A percentile compares a stretch with the other conserved stretches of the same genome.
These are phyloP conservation scores for Ganoderma lingzhi DNA, from an alignment of 1,284 basidiomycete genomes.

Conservation along the genomic window DNA sequence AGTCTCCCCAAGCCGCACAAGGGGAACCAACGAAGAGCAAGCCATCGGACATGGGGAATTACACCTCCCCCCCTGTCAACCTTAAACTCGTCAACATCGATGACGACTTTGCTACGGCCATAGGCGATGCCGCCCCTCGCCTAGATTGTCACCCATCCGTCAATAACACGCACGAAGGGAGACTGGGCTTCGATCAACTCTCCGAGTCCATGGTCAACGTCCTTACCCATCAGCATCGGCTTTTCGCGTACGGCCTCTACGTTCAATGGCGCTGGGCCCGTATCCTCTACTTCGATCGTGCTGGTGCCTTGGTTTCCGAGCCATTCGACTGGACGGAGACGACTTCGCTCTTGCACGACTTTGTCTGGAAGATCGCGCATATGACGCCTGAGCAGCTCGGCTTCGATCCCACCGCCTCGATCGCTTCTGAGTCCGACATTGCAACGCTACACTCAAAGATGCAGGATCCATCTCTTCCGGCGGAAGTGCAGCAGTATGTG, in stretches of 20 bases:
- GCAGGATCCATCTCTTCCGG: background rate
- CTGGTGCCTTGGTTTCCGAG: conserved; percentile 15
- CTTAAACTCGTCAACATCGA: too few species aligned
- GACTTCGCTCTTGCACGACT: conserved; percentile 7
- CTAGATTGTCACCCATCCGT: too few species aligned
- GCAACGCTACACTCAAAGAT: background rate
- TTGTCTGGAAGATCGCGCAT: conserved; percentile 22
- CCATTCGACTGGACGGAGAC: conserved; percentile 17
- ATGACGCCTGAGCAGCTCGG: conserved; percentile 21
- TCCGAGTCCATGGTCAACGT: background rate
- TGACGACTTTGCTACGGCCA: too few species aligned
- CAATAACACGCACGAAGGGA: too few species aligned
- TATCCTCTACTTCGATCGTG: conserved; percentile 20
- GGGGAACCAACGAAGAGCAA: too few species aligned
- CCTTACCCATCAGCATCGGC: conserved; percentile 15
- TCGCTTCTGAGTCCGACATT: background rate
- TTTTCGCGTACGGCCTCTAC: conserved; percentile 4
- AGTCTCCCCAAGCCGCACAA: too few species aligned
- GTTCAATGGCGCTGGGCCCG: conserved; percentile 1
- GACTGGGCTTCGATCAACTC: background rate
- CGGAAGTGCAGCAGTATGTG: background rate
- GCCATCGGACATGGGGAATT: too few species aligned
- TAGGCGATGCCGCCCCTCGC: too few species aligned
- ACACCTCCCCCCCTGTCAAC: too few species aligned
- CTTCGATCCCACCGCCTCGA: conserved; percentile 24